Percentiles rank a stretch among this genome's conserved stretches.
These are phyloP conservation scores for Microcyclospora tardicrescens DNA, from an alignment of 2,329 filamentous ascomycete genomes.

Conservation along the genomic window DNA sequence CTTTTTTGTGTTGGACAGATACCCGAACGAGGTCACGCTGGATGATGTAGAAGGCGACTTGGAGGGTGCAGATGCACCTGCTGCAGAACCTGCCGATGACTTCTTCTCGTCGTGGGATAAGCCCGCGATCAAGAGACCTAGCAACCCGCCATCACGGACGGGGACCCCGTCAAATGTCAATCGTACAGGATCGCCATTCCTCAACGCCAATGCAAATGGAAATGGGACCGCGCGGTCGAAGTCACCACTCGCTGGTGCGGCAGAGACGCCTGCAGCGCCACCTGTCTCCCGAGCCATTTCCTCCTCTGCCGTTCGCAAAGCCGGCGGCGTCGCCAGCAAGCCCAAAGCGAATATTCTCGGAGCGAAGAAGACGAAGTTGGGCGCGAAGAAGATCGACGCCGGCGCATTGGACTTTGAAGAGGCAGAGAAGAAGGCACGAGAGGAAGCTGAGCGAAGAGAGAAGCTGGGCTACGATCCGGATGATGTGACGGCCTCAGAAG, in stretches of 20 bases:
- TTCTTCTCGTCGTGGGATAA: conserved; percentile 99
- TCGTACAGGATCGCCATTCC: conserved; percentile 79
- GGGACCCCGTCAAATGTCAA: conserved; percentile 65
- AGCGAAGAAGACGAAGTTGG: conserved; percentile 48
- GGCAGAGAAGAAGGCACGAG: conserved; percentile 91
- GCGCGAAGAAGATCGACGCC: conserved; percentile 60
- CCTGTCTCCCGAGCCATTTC: conserved; percentile 60
- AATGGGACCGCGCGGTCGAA: conserved; percentile 52
- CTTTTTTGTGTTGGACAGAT: conserved; percentile 37
- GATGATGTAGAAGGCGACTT: conserved; percentile 54
- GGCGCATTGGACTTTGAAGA: conserved; percentile 87
- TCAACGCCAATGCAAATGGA: conserved; percentile 55
- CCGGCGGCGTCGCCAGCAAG: conserved; percentile 46
- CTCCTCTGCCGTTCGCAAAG: conserved; percentile 73
- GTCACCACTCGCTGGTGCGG: conserved; percentile 57
- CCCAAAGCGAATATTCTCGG: conserved; percentile 56
- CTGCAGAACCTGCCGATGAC: conserved; percentile 72
- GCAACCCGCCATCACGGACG: conserved; percentile 81
- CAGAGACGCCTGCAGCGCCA: conserved; percentile 41
- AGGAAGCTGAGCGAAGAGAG: conserved; percentile 90
- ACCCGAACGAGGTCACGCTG: conserved; percentile 73
- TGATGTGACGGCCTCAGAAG: conserved; percentile 50
- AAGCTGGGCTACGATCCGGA: conserved; percentile 93
- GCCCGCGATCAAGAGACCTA: conserved; percentile 89
- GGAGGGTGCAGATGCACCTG: conserved; percentile 54